Percentiles rank a stretch among this genome's conserved stretches.
These are phyloP conservation scores for Aspergillus campestris DNA, from an alignment of 495 filamentous ascomycete genomes.

Conservation along the genomic window DNA sequence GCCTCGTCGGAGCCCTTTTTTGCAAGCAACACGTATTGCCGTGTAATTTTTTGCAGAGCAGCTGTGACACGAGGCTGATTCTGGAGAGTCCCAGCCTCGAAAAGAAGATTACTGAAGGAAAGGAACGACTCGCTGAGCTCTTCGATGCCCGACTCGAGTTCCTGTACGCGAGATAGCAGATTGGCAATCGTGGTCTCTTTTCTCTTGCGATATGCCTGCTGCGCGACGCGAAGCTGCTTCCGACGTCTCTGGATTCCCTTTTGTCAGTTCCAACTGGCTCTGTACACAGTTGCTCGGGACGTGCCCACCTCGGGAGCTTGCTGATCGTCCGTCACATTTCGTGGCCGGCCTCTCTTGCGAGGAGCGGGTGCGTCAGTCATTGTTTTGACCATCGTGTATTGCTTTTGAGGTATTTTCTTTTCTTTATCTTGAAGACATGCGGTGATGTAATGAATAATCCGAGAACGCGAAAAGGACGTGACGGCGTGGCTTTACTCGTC, in stretches of 20 bases:
- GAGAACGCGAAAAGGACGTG: constrained; percentile 5
- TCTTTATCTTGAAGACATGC: constrained; percentile 4
- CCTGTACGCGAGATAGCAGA: constrained; percentile 58
- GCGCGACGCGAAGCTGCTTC: constrained; percentile 79
- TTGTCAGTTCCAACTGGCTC: constrained; percentile 7
- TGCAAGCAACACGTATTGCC: constrained; percentile 38
- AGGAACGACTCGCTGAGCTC: constrained; percentile 70
- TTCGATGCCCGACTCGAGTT: constrained; percentile 58
- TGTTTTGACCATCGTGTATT: constrained; percentile 6
- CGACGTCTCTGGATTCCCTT: constrained; percentile 43
- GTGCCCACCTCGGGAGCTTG: constrained; percentile 7
- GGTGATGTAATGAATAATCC: constrained; percentile 3
- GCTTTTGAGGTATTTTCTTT: constrained; percentile 3
- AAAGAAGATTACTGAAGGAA: constrained; percentile 54
- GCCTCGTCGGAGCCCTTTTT: constrained; percentile 19
- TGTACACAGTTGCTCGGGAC: constrained; percentile 6
- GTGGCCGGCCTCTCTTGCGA: constrained; percentile 8
- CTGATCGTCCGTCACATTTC: constrained; percentile 1
- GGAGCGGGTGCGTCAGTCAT: constrained; percentile 6
- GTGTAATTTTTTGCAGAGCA: constrained; percentile 38
- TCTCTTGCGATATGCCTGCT: constrained; percentile 76
- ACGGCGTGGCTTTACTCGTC: constrained; percentile 6
- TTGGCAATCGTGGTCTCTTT: constrained; percentile 77
- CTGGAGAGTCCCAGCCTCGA: constrained; percentile 38
- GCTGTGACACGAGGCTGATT: constrained; percentile 26